Conservation (phyloP, 148 eudicot genomes). For the Euryodendron excelsum region DNA sequence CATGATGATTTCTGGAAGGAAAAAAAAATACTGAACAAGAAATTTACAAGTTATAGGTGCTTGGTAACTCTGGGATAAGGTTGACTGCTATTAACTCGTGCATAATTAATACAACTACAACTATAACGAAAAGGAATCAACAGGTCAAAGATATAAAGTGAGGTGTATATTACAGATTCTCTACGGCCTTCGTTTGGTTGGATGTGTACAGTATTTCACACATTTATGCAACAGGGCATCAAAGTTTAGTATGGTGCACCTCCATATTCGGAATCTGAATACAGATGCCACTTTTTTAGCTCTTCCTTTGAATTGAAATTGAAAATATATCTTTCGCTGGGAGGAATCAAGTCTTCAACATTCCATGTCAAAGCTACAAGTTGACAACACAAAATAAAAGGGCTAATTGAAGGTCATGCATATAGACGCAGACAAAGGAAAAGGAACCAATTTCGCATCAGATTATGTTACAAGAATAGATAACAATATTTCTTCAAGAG, state of each 20-base stretch:
- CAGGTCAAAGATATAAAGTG: background rate
- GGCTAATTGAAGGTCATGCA: background rate
- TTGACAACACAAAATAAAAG: slow-evolving; percentile 1
- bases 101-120: background rate
- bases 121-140: background rate
- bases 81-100: background rate
- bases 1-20: background rate
- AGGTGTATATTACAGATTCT: background rate
- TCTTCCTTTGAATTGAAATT: slow-evolving; percentile 79
- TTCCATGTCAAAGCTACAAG: slow-evolving; percentile 87
- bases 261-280: slow-evolving; percentile 98
- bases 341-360: slow-evolving; percentile 83
- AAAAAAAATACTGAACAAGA: background rate
- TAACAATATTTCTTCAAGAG: background rate
- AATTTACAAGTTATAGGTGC: background rate
- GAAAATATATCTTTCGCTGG: slow-evolving; percentile 67
- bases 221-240: slow-evolving; percentile 10
- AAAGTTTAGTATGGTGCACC: slow-evolving; percentile 37
- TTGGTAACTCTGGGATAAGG: background rate
- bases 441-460: background rate
- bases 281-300: slow-evolving; percentile 88
- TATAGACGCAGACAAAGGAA: background rate
- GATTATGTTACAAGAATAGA: background rate
- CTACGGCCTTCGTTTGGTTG: background rate
- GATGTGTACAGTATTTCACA: background rate